Evolutionary conservation across 768 basidiomycete species (phyloP).

Genomic region (Amanita thiersii): DNA sequence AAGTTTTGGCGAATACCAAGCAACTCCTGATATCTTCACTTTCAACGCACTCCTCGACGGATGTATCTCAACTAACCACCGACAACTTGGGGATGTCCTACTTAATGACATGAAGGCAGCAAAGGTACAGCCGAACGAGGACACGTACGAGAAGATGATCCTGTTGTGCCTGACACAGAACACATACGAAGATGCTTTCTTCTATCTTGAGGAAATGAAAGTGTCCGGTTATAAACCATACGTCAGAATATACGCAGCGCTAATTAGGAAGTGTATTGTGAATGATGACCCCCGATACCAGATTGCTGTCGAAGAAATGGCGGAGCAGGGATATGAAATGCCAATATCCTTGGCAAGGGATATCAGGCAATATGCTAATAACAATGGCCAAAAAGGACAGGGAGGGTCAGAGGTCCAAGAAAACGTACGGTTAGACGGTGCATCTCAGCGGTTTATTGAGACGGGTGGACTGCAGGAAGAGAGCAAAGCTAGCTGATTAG

Average conservation of each 20-base stretch:
- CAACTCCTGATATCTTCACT: slow-evolving; percentile 52
- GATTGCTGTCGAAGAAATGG: slow-evolving; percentile 67
- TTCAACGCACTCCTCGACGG: slow-evolving; percentile 65
- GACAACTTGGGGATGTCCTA: slow-evolving; percentile 60
- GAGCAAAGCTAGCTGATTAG: too few species aligned
- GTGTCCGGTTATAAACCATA: slow-evolving; percentile 46
- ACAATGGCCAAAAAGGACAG: neutral
- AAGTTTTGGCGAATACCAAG: slow-evolving; percentile 43
- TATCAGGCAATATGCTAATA: slow-evolving; percentile 5
- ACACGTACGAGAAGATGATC: slow-evolving; percentile 64
- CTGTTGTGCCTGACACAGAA: slow-evolving; percentile 61
- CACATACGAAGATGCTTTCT: slow-evolving; percentile 81
- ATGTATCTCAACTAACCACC: slow-evolving; percentile 50
- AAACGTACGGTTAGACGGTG: slow-evolving; percentile 16
- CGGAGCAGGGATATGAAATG: slow-evolving; percentile 43
- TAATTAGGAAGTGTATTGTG: slow-evolving; percentile 51
- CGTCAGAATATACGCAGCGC: slow-evolving; percentile 43
- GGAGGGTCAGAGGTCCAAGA: slow-evolving; percentile 1
- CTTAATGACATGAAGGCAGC: slow-evolving; percentile 58
- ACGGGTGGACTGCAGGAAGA: slow-evolving; percentile 18
- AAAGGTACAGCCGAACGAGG: slow-evolving; percentile 43
- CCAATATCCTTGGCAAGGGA: slow-evolving; percentile 12
- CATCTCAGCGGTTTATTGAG: slow-evolving; percentile 23
- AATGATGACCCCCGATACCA: slow-evolving; percentile 53
- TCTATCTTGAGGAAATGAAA: slow-evolving; percentile 88